Base-by-base conservation (phyloP, 768 basidiomycete genomes). In the Bullera alba region DNA sequence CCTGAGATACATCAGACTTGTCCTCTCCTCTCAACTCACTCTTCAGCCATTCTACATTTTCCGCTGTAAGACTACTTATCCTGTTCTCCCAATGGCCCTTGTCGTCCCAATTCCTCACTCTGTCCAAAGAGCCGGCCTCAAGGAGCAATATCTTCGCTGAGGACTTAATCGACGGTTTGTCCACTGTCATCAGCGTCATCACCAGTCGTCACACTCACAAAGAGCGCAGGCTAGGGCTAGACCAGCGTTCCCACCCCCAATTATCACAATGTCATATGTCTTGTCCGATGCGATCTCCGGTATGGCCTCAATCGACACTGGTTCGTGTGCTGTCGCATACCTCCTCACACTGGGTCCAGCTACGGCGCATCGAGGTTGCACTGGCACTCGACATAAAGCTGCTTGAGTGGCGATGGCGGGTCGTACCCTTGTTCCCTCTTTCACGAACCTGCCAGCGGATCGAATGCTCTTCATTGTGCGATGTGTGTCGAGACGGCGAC, bases 201-300 rank as follows among this genome's bases (percentile, higher is more conserved):
- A 30, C 23, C 10, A 17, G 6, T 2, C 14, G 16, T 43, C 17
- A 12, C 4, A 71, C 80, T 53, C 67, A 93, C 92, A 80, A 5
- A 99, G 77, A 28, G 89, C 87, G 65, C 81, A 82, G 2, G 90
- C 91, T 29, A 99, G 75, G 12, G 91, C 86, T 34, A 99, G 78
- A 3, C 95, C 95, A 3, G 81, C 87, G 22, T 89, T 91, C 1
- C 92, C 93, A 23, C 88, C 95, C 16, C 95, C 93, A 22, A 97
- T 87, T 60, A 97, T 86, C 19, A 93, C 87, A 28, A 97, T 78
- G 69, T 97, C 95, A 57, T 79, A 83, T 30, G 68, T 63, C 45
- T 75, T 65, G 3, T 65, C 54, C 2, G 41, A 15, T 4, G 50
- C n/a, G 12, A 66, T 65, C 2, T 52, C 42, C 1, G 57, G 57